phyloP scores from a whole-genome alignment of 148 eudicot genomes.

The Drosera capensis region DNA sequence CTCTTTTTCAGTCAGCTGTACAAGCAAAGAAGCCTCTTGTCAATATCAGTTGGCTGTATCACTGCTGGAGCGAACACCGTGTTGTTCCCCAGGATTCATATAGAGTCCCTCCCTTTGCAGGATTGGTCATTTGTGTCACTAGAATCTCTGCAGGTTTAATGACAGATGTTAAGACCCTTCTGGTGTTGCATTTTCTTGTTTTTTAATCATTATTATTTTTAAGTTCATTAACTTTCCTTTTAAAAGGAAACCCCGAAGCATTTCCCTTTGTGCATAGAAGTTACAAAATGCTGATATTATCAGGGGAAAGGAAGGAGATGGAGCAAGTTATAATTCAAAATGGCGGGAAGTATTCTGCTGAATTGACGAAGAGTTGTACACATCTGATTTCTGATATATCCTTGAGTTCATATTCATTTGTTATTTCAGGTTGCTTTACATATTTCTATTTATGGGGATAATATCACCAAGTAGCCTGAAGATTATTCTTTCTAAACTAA shows the following conservation, averaged over 20 bases:
- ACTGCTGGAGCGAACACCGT: conserved; percentile 99
- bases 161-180: no score
- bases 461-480: no score
- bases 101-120: conserved; percentile 73
- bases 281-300: background rate
- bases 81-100: conserved; percentile 76
- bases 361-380: conserved; percentile 71
- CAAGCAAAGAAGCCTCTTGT: conserved; percentile 67
- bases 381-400: conserved; percentile 96
- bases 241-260: background rate
- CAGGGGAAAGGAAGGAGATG: conserved; percentile 86
- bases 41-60: conserved; percentile 70
- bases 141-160: conserved; percentile 89
- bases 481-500: no score
- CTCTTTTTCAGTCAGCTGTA: conserved; percentile 66
- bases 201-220: no score
- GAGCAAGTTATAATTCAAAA: conserved; percentile 68
- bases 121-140: conserved; percentile 68
- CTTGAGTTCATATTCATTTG: conserved; percentile 15
- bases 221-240: no score
- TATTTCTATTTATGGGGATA: no score
- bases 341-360: conserved; percentile 97
- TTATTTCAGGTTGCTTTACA: no score
- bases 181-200: no score
- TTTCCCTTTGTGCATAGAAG: background rate